Evolutionary conservation across 2,329 filamentous ascomycete species (phyloP), one percentile per base, ranked within the genome.

Genomic region (Pseudogymnoascus pannorum): DNA sequence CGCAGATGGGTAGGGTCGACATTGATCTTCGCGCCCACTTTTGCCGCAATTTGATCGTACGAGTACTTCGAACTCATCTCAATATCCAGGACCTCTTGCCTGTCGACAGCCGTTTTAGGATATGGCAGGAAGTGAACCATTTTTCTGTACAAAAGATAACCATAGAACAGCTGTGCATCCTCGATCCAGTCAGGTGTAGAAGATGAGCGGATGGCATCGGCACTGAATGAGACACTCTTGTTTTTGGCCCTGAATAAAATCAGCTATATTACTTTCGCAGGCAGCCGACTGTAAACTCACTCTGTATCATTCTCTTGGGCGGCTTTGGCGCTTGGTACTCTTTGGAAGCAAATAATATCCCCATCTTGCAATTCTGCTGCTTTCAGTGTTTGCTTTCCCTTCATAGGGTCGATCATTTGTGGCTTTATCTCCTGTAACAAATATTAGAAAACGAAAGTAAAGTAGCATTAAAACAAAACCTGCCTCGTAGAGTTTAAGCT

Each of bases 281-380:
- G 26, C 69, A 71, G 12, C 31, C 8, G 57, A 24, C 16, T 16
- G 16, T 38, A 60, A 51, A 66, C 64, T 64, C 61, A 69, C 67
- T 65, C 63, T 58, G 51, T 60, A 36, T 70, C 67, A 60, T 62
- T n/a, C 16, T 51, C 20, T 9, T 58, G 29, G 36, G 57, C 58
- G 42, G 20, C 26, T 69, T 81, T 82, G 36, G 75, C 75, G 54
- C 84, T 81, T 1, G 72, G 75, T 24, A 81, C 77, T 63, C 84
- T 84, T 73, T 99, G 94, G 76, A 97, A 97, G 71, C 92, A 96
- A 61, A 99, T 86, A 67, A 99, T 96, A 71, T 99, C 94, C 57
- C 94, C 94, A 69, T 99, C 93, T 72, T 97, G 93, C 22, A 99
- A 88, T 73, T 99, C 95, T 1, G 94, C 94, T 63, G 90, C 87